These are phyloP conservation scores for Leishmania lainsoni DNA, from an alignment of 208 protist genomes.

Conservation along the genomic window DNA sequence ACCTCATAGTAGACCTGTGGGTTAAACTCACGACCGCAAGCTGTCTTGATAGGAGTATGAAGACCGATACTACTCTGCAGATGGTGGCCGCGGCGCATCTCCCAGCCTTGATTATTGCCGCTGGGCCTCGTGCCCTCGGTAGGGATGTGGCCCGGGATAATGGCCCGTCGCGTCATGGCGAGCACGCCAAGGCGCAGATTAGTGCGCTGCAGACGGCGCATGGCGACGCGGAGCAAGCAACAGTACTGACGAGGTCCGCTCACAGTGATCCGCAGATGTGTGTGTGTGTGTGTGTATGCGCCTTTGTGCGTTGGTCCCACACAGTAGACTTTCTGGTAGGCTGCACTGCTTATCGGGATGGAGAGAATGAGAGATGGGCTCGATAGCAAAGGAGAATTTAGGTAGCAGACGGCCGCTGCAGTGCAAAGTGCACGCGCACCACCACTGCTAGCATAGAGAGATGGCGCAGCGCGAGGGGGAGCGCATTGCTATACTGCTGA, in stretches of 20 bases:
- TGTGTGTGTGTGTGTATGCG: background rate
- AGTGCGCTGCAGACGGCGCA: constrained; percentile 21
- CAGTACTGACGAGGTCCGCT: background rate
- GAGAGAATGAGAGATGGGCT: background rate
- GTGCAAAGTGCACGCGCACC: background rate
- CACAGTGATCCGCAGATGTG: background rate
- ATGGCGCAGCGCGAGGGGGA: background rate
- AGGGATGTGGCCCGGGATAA: constrained; percentile 64
- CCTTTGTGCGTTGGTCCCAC: background rate
- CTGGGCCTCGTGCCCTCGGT: constrained; percentile 35
- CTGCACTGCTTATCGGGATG: background rate
- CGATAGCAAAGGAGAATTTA: background rate
- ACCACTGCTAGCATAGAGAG: background rate
- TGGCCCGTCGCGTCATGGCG: constrained; percentile 5
- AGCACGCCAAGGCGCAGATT: constrained; percentile 11
- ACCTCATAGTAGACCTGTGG: constrained; percentile 83
- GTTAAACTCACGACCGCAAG: constrained; percentile 83
- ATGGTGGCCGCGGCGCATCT: constrained; percentile 73
- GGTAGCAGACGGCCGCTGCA: background rate
- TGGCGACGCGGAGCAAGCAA: background rate
- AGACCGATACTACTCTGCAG: constrained; percentile 76
- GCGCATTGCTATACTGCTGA: background rate
- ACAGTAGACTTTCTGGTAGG: background rate
- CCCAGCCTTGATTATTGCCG: constrained; percentile 35
- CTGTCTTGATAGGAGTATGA: constrained; percentile 64